A percentile compares a stretch with the other conserved stretches of the same genome.
Evolutionary conservation across 2,329 filamentous ascomycete genomes (phyloP).

Genomic region (Berkeleyomyces basicola): DNA sequence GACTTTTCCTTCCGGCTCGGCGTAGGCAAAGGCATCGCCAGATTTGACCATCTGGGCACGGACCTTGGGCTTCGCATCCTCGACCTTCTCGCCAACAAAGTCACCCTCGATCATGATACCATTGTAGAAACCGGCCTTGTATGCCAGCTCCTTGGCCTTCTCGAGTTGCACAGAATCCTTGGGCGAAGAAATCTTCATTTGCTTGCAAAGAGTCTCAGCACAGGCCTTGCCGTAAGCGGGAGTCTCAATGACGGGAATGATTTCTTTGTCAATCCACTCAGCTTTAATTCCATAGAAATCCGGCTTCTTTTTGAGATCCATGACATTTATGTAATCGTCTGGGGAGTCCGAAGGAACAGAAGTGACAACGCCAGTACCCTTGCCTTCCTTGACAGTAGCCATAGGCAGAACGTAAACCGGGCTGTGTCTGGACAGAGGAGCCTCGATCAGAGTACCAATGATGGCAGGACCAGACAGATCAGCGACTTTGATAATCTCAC

Average conservation of each 20-base stretch:
- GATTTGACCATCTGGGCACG: constrained; percentile 59
- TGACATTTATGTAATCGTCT: constrained; percentile 81
- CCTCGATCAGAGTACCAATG: constrained; percentile 75
- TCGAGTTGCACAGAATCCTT: constrained; percentile 82
- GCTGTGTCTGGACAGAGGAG: constrained; percentile 73
- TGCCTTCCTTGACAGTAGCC: constrained; percentile 80
- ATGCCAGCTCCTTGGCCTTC: constrained; percentile 88
- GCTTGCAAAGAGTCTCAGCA: constrained; percentile 69
- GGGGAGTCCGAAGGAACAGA: constrained; percentile 88
- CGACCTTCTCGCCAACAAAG: constrained; percentile 73
- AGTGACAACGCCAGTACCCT: constrained; percentile 93
- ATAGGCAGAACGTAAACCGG: constrained; percentile 83
- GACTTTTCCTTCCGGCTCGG: constrained; percentile 81
- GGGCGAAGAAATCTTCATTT: constrained; percentile 90
- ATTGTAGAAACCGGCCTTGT: constrained; percentile 96
- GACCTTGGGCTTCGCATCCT: constrained; percentile 74
- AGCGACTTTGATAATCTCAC: constrained; percentile 55
- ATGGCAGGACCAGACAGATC: constrained; percentile 64
- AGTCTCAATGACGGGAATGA: constrained; percentile 76
- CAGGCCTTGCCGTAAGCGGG: constrained; percentile 74
- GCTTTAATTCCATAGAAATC: constrained; percentile 94
- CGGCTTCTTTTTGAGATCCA: constrained; percentile 82
- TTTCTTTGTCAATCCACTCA: constrained; percentile 87
- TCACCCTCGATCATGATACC: constrained; percentile 78
- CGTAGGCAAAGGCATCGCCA: constrained; percentile 75